These are phyloP conservation scores for Nicotiana benthamiana DNA, from an alignment of 257 asterid genomes.

Conservation along the genomic window DNA sequence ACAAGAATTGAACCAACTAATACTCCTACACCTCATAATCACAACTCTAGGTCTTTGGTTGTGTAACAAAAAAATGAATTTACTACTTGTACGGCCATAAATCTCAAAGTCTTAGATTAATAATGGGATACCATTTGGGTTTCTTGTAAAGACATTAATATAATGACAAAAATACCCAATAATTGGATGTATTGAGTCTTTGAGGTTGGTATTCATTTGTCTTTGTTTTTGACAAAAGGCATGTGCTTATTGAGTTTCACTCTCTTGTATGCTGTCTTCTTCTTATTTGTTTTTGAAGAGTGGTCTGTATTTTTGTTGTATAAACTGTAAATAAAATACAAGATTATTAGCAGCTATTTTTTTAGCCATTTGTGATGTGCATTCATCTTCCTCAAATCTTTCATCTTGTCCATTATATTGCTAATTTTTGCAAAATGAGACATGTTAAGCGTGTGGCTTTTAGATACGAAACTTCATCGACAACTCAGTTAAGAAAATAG, in stretches of 20 bases:
- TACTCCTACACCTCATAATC: slow-evolving; percentile 3
- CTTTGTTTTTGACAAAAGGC: not conserved
- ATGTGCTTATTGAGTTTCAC: not conserved
- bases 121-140: not conserved
- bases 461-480: not conserved
- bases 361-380: not conserved
- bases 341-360: not conserved
- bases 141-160: not conserved
- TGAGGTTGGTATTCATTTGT: too few species aligned
- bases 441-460: not conserved
- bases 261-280: not conserved
- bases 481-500: not conserved
- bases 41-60: not conserved
- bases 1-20: slow-evolving; percentile 42
- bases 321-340: not conserved
- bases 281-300: not conserved
- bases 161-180: not conserved
- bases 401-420: not conserved
- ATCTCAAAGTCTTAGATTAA: not conserved
- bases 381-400: not conserved
- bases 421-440: not conserved
- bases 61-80: not conserved
- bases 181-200: not conserved
- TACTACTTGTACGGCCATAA: too few species aligned
- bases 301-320: not conserved